A percentile compares a stretch with the other conserved stretches of the same genome.
Evolutionary conservation across 306 rosid genomes (phyloP).

Genomic region (Datisca glomerata): DNA sequence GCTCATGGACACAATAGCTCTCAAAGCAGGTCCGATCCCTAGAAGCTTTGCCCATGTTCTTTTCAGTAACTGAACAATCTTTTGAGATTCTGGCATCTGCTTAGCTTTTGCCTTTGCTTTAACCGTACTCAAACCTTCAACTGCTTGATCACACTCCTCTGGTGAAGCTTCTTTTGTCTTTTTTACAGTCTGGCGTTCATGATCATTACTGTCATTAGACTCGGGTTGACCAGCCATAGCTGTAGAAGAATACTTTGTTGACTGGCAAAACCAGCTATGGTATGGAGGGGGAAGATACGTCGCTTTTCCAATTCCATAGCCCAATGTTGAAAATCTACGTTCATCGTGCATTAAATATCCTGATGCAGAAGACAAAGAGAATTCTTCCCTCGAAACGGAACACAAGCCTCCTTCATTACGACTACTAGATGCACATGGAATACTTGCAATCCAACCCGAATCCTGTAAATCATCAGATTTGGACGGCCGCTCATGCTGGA

Average conservation of each 20-base stretch:
- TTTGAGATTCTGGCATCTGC: constrained; percentile 48
- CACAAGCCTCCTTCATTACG: constrained; percentile 1
- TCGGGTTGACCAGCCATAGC: constrained; percentile 37
- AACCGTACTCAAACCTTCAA: constrained; percentile 67
- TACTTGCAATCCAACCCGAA: constrained; percentile 1
- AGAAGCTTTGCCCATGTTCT: constrained; percentile 49
- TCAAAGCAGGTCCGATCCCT: constrained; percentile 85
- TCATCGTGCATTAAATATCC: constrained; percentile 9
- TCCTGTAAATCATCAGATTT: constrained; percentile 5
- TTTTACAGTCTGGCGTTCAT: constrained; percentile 24
- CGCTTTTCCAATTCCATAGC: constrained; percentile 15
- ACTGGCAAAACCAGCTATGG: constrained; percentile 29
- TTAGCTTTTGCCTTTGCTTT: constrained; percentile 86
- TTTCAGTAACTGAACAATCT: constrained; percentile 28
- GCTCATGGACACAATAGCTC: constrained; percentile 79
- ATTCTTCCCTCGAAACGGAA: constrained; percentile 12
- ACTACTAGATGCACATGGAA: constrained; percentile 6
- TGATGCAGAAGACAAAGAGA: constrained; percentile 11
- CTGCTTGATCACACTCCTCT: constrained; percentile 93
- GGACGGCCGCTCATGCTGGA: constrained; percentile 15
- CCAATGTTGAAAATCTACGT: not conserved
- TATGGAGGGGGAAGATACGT: constrained; percentile 14
- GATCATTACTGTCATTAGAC: constrained; percentile 16
- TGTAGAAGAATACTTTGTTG: constrained; percentile 28
- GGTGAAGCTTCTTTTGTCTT: constrained; percentile 78